Evolutionary conservation across 352 stramenopile genomes (phyloP).

Genomic region (Globisporangium barbulae): DNA sequence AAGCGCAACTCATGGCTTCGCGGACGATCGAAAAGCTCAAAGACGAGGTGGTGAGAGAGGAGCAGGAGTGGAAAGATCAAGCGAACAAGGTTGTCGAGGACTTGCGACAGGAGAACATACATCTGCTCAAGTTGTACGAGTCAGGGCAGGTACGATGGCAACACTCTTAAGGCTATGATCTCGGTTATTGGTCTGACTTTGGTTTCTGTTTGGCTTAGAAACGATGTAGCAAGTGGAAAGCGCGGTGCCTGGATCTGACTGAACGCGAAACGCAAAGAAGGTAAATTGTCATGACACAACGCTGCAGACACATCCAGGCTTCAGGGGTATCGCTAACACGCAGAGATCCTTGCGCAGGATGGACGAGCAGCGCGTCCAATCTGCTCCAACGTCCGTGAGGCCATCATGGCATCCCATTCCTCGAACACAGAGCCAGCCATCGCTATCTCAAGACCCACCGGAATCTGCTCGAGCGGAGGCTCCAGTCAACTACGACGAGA

Average conservation of each 20-base stretch:
- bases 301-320: too few relatives aligned
- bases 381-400: conserved; percentile 20
- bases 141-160: conserved; percentile 32
- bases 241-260: conserved; percentile 43
- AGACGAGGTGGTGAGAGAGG: conserved; percentile 43
- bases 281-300: not conserved
- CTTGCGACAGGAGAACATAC: conserved; percentile 57
- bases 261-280: conserved; percentile 37
- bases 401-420: conserved; percentile 28
- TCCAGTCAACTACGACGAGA: conserved; percentile 49
- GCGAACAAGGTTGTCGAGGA: conserved; percentile 48
- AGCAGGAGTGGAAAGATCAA: conserved; percentile 55
- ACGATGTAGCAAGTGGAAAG: conserved; percentile 71
- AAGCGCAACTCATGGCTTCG: conserved; percentile 47
- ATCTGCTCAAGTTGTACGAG: conserved; percentile 54
- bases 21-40: conserved; percentile 64
- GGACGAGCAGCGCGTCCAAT: conserved; percentile 38
- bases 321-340: not conserved
- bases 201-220: conserved; percentile 29
- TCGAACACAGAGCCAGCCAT: conserved; percentile 36
- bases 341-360: conserved; percentile 11
- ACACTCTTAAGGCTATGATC: not conserved
- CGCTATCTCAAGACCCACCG: not conserved
- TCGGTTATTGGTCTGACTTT: not conserved
- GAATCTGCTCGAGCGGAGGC: conserved; percentile 4